Evolutionary conservation across 306 rosid genomes (phyloP), one percentile per base, ranked within the genome.

Genomic region (Adenanthera pavonina): DNA sequence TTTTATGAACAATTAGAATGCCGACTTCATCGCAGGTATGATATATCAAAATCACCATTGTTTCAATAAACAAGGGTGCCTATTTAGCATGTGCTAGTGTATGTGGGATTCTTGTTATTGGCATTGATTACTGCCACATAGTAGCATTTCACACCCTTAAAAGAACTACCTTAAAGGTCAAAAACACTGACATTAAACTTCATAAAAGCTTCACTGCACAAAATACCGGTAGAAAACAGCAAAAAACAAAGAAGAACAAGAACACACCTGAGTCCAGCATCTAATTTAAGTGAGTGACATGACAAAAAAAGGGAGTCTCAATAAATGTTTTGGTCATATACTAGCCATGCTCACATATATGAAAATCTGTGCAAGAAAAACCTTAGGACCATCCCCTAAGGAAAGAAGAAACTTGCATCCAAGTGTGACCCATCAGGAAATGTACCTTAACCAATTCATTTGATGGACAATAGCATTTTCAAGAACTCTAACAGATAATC

Each of bases 361-460:
- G 64, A 60, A 38, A 17, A 80, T 62, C 44, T 73, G 38, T 7
- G 74, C 57, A 64, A 51, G 41, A 80, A 72, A 69, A 57, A 17
- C 35, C 56, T 72, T 8, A 12, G 65, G 48, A 52, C 73, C 66
- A 9, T 11, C 12, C 34, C 33, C 60, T 35, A 19, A 56, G 69
- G 49, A 41, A 3, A 35, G 57, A 72, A 70, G 77, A 46, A 43
- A 44, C 34, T 13, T 11, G 11, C 40, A 67, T 52, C 75, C 48
- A 67, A 34, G 69, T 61, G 4, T 19, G 30, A 36, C 14, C 30
- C 56, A 34, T 9, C 19, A 17, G 41, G 51, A 62, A 40, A 4
- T 20, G 59, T 78, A 69, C 2, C 43, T 38, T n/a, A 69, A 52
- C 15, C 14, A 68, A 15, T 43, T 53, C 57, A 78, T 40, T 67